Base-by-base conservation (phyloP, 1,139 yeast species). In the Geotrichum candidum region DNA sequence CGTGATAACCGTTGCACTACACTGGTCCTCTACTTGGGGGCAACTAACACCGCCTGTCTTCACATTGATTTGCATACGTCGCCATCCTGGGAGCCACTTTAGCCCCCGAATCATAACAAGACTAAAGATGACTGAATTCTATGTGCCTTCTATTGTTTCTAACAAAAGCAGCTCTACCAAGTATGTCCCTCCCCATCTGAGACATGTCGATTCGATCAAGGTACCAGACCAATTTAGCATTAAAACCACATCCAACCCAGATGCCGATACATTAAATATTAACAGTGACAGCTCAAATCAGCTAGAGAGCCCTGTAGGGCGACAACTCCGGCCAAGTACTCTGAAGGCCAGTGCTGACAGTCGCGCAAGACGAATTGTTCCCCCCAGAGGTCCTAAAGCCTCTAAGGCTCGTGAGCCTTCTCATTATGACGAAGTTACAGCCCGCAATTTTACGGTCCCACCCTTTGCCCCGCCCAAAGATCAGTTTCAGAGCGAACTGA, bases 401-500 rank as follows among this genome's bases (percentile, higher is more conserved):
- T 41, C 18, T 2, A 15, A 13, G 22, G 22, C 48, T 7, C 48
- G 18, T n/a, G 22, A 41, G 22, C 2, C n/a, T 15, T n/a, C 23
- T 29, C 48, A 4, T n/a, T 25, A 25, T 25, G 27, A 25, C 27
- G 9, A 41, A 41, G 18, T n/a, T 41, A 13, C 7, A 2, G 22
- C 18, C 7, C 10, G 10, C 11, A 41, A n/a, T 18, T 41, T 41
- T 41, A 18, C 48, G 18, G 48, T 41, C 22, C 58, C 54, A 25
- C 59, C 55, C 10, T 51, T 18, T 23, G 48, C 41, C 3, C 18
- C 51, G n/a, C 9, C 58, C 18, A 56, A 50, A 46, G 35, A 23
- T 7, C 51, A 51, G 11, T 56, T 56, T n/a, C 38, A 51, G 15
- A 51, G 51, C 25, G 51, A 51, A n/a, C 41, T 56, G 5, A 56